phyloP scores from a whole-genome alignment of 2,329 filamentous ascomycete genomes.

The Cercospora zeina region DNA sequence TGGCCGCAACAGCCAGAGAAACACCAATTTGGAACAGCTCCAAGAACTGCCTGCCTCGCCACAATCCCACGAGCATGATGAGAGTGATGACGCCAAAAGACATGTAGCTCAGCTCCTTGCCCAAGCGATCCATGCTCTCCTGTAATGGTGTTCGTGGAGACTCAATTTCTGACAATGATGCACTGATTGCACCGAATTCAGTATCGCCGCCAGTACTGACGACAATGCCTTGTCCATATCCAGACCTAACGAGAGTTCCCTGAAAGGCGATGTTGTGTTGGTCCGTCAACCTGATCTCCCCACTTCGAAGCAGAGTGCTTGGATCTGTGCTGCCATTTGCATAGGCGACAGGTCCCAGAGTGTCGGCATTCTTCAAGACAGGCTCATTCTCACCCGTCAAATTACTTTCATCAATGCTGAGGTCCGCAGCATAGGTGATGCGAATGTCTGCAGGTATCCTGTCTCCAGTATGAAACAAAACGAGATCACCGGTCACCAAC shows the following conservation, averaged over 20 bases:
- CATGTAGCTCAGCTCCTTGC: constrained; percentile 92
- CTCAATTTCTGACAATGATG: constrained; percentile 90
- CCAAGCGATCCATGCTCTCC: constrained; percentile 94
- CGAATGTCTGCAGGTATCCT: constrained; percentile 94
- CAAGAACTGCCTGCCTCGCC: constrained; percentile 83
- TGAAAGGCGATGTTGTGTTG: constrained; percentile 95
- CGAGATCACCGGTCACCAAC: constrained; percentile 87
- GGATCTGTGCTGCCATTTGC: constrained; percentile 32
- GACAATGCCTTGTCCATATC: constrained; percentile 94
- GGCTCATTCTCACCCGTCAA: constrained; percentile 96
- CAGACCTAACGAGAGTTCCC: constrained; percentile 93
- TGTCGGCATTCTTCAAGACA: constrained; percentile 72
- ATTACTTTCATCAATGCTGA: constrained; percentile 96
- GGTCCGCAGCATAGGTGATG: constrained; percentile 83
- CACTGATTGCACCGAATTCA: constrained; percentile 93
- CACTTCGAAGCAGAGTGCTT: constrained; percentile 44
- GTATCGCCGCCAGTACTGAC: constrained; percentile 92
- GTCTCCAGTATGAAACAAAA: constrained; percentile 92
- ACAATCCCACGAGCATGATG: constrained; percentile 85
- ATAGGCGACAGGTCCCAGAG: constrained; percentile 45
- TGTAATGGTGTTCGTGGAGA: constrained; percentile 92
- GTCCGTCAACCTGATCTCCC: constrained; percentile 68
- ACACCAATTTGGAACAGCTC: constrained; percentile 98
- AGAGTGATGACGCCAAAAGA: constrained; percentile 93
- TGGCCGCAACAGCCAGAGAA: constrained; percentile 91